Percentiles rank a stretch among this genome's conserved stretches.
phyloP scores from a whole-genome alignment of 306 rosid genomes.

The Citrullus amarus region DNA sequence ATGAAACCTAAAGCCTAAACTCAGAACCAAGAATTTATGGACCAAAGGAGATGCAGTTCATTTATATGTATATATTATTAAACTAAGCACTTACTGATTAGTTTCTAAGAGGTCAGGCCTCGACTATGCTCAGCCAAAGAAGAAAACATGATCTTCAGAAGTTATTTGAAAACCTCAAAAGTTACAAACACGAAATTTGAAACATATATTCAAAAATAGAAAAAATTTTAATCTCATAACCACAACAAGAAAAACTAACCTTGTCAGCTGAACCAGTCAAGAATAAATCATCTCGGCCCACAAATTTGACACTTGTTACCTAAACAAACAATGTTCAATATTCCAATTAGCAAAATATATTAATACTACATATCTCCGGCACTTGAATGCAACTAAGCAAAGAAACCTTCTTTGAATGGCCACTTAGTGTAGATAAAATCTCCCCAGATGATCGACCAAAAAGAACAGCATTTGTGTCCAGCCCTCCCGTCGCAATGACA shows the following conservation, averaged over 20 bases:
- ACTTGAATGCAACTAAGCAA: not conserved
- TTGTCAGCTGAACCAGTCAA: conserved; percentile 84
- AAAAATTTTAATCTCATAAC: not conserved
- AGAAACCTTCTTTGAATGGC: conserved; percentile 93
- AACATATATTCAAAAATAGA: not conserved
- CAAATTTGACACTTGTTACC: conserved; percentile 90
- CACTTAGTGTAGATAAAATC: conserved; percentile 79
- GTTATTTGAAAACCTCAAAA: not conserved
- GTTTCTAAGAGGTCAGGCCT: not conserved
- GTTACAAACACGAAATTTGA: not conserved
- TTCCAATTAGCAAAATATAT: conserved; percentile 14
- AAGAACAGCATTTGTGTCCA: conserved; percentile 85
- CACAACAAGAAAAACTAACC: conserved; percentile 25
- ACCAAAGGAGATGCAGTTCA: not conserved
- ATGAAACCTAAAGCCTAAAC: not conserved
- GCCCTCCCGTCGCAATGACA: conserved; percentile 84
- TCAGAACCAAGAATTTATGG: not conserved
- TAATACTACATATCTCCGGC: not conserved
- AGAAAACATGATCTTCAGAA: not conserved
- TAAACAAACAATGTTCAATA: conserved; percentile 15
- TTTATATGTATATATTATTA: not conserved
- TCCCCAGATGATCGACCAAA: conserved; percentile 88
- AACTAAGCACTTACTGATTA: not conserved
- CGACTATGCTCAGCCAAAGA: not conserved
- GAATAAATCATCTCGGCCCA: conserved; percentile 53